phyloP scores from a whole-genome alignment of 2,329 filamentous ascomycete species.

The Aspergillus tanneri region DNA sequence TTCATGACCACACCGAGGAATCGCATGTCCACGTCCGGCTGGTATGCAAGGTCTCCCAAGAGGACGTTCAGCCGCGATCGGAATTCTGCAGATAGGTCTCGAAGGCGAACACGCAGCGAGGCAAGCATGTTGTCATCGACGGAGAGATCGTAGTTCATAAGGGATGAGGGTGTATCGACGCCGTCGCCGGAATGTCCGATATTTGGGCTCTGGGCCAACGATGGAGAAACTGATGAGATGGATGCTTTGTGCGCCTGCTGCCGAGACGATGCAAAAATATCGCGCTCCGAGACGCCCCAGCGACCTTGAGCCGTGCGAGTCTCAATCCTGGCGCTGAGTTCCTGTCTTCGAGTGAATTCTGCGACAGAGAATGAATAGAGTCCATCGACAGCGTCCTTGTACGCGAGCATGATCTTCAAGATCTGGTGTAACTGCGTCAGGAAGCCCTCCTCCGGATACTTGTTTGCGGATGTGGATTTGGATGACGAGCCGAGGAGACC shows the following conservation, averaged over 20 bases:
- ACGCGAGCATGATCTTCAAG: constrained; percentile 87
- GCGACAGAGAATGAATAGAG: constrained; percentile 93
- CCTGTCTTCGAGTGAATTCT: constrained; percentile 89
- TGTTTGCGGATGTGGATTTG: constrained; percentile 31
- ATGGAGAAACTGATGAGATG: constrained; percentile 27
- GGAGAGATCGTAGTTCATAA: constrained; percentile 34
- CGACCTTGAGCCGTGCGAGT: constrained; percentile 62
- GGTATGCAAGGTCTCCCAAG: constrained; percentile 85
- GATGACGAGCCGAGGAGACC: constrained; percentile 74
- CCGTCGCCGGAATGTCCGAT: constrained; percentile 25
- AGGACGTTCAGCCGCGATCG: constrained; percentile 73
- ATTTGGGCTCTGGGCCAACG: constrained; percentile 29
- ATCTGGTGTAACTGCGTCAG: constrained; percentile 89
- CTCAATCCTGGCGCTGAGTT: constrained; percentile 71
- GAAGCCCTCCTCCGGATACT: constrained; percentile 70
- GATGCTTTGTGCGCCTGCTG: constrained; percentile 27
- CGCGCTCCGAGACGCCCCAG: constrained; percentile 63
- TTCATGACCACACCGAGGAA: constrained; percentile 98
- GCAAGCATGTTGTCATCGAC: constrained; percentile 66
- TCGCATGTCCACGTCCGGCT: constrained; percentile 90
- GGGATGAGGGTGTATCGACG: constrained; percentile 42
- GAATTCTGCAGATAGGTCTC: constrained; percentile 73
- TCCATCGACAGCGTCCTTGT: constrained; percentile 89
- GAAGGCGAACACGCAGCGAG: constrained; percentile 70
- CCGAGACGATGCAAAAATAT: constrained; percentile 38